Base-by-base conservation (phyloP, 192 early-diverging fungal genomes). In the Phlyctochytrium arcticum region DNA sequence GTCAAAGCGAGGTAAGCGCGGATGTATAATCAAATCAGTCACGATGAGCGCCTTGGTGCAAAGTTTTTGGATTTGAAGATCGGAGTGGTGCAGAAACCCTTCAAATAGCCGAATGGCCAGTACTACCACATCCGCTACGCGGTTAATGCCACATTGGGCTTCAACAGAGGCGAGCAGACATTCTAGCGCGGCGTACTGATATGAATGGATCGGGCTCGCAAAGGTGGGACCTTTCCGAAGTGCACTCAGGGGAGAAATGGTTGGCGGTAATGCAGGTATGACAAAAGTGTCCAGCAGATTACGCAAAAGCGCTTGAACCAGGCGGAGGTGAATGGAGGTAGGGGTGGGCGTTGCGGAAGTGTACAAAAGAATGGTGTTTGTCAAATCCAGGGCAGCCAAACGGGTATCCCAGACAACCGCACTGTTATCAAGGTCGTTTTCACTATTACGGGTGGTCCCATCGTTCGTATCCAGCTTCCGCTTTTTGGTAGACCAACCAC, bases 1-100 rank as follows among this genome's bases (percentile, higher is more conserved):
- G 31, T 63, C 61, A 27, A 63, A 63, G 15, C 61, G 48, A 27
- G 61, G 61, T 21, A 63, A 33, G n/a, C 61, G 48, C 19, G 61
- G 61, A 33, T 63, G 61, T 17, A 63, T 54, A 23, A 36, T 34
- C 17, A 63, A 10, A 30, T 63, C 61, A 17, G 34, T 27, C 8
- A 50, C 33, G 19, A 50, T 36, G 0, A 51, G 4, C 29, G 27
- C 61, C 23, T 21, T 12, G 5, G 29, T 53, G 35, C 61, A 63
- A n/a, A 61, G 33, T 12, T 61, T 46, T 35, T 23, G 55, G 17
- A 57, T 35, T 32, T 57, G 1, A 29, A 63, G 15, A 35, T 63
- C 61, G 24, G 61, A 49, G 36, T 63, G 61, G 31, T 36, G 34
- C 29, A 63, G 49, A 15, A 63, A 53, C 4, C 8, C 50, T 1